Base-by-base conservation (phyloP, 2,329 filamentous ascomycete genomes). In the Verticillium nubilum region DNA sequence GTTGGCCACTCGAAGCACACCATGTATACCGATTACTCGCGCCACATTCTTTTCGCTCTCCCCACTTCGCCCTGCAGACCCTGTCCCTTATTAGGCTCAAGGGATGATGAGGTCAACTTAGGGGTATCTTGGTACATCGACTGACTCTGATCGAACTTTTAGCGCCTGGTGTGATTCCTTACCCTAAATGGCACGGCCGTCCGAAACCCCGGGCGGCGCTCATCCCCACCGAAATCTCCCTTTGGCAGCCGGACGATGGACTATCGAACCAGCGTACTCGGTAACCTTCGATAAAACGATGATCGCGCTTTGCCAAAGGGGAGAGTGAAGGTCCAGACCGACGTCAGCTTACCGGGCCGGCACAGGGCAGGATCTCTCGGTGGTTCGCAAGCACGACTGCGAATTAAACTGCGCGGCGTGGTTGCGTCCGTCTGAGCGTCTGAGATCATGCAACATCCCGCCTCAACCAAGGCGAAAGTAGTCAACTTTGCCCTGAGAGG, bases 381-480 rank as follows among this genome's bases (percentile, higher is more conserved):
- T 19, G 42, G n/a, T 12, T 50, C 42, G 42, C 42, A 50, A 50
- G 42, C 42, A 50, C 42, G 5, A 25, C 42, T 26, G 42, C 19
- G 25, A 50, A 25, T 31, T 17, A 15, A 37, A 3, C 15, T 3
- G 25, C 52, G 13, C 28, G 29, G 52, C 52, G 33, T 1, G 42
- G 10, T 19, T 25, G 9, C 42, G 19, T 13, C 42, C 19, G 42
- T 50, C n/a, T 50, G 42, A 25, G 42, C n/a, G 42, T 50, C n/a
- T 50, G 42, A 56, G 54, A 56, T 56, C 54, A 56, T 56, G 54
- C 54, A 56, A 56, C 33, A 13, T 56, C 33, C 54, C 54, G 28
- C 17, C n/a, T 54, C 52, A n/a, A 23, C 19, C 42, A n/a, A 50
- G 42, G 29, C 29, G 6, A 31, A 31, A n/a, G n/a, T n/a, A 4